A percentile compares a stretch with the other conserved stretches of the same genome.
Evolutionary conservation across 257 asterid genomes (phyloP).

Genomic region (Capsicum chinense): DNA sequence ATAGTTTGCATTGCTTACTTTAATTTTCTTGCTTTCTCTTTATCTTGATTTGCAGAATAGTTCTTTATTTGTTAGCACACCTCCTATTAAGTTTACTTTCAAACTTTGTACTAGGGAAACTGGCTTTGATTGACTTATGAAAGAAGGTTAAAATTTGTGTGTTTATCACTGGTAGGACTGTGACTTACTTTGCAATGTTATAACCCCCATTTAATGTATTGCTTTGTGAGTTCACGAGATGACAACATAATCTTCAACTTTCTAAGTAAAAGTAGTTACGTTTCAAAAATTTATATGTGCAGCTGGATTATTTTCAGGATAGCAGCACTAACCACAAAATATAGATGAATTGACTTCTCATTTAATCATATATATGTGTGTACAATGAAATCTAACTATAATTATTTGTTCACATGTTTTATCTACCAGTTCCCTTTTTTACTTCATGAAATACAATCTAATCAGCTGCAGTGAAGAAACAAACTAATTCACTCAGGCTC

Average conservation of each 20-base stretch:
- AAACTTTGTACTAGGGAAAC: background rate
- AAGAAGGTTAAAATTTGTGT: background rate
- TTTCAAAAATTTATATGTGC: background rate
- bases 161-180: background rate
- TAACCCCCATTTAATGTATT: background rate
- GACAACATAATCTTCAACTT: background rate
- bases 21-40: background rate
- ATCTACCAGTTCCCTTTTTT: background rate
- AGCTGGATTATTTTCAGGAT: background rate
- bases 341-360: background rate
- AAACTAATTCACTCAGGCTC: background rate
- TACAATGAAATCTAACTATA: background rate
- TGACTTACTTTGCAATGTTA: background rate
- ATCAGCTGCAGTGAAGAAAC: background rate
- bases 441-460: background rate
- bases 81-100: background rate
- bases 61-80: background rate
- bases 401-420: background rate
- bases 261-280: background rate
- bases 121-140: background rate
- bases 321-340: background rate
- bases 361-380: background rate
- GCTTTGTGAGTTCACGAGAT: background rate
- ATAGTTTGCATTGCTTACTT: background rate
- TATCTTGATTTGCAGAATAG: background rate